Evolutionary conservation across 805 yeast genomes (phyloP), one percentile per base, ranked within the genome.

Genomic region (Candida tammaniensis): DNA sequence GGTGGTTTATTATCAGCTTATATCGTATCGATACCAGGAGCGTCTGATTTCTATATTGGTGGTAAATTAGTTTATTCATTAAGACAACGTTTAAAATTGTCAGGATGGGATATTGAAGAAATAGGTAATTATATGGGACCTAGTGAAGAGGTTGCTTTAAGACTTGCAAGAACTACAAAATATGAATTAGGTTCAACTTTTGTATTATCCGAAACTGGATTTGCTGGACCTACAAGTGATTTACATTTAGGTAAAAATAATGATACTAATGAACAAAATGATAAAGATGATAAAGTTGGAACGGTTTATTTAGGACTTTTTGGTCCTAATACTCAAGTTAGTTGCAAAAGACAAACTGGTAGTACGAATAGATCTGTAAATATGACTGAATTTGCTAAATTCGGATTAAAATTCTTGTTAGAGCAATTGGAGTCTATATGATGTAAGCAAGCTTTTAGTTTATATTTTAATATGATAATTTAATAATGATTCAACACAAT

Each of bases 1-100:
- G 96, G 96, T 7, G 96, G 96, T 0, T 68, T 86, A 11, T 61
- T 86, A 6, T 80, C 93, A 3, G 85, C 95, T 1, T 86, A 84
- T 49, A 55, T 86, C 14, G 87, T 87, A 5, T 75, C 91, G 1
- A 78, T 84, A 3, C 89, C 94, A 0, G 95, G 96, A 4, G 95
- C 95, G 0, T 82, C 93, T 7, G 62, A 70, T 39, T 87, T 83
- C 59, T 86, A 82, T 48, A 83, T 84, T 39, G 96, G 96, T 13
- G 89, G 95, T 0, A 80, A 89, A 10, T 60, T 86, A 35, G 82
- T 87, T 2, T 86, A 86, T 55, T 80, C 91, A 40, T 63, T 87
- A 44, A 77, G 77, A 42, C 86, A 88, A 17, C 67, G 94, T 27
- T 65, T 86, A 45, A 77, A 80, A 47, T 68, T 85, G 8, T 74